These are phyloP conservation scores for Xerocomellus amylosporus DNA, from an alignment of 768 basidiomycete species.

Conservation along the genomic window DNA sequence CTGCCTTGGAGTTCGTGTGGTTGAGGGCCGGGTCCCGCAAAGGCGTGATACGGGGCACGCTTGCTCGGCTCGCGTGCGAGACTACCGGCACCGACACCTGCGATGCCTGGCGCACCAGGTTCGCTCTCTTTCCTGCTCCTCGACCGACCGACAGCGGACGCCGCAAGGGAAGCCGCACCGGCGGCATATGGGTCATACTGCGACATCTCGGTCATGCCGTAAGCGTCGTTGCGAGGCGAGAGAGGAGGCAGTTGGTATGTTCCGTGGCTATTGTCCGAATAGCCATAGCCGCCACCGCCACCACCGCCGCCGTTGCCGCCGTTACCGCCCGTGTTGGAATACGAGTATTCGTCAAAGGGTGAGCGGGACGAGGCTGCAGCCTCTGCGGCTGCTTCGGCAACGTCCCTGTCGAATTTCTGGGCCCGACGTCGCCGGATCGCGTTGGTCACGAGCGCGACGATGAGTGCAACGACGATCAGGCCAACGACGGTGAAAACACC, in stretches of 20 bases:
- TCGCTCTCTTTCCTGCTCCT: conserved; percentile 31
- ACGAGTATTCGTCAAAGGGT: conserved; percentile 49
- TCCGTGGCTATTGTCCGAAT: conserved; percentile 56
- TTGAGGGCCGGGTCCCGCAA: conserved; percentile 32
- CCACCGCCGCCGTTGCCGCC: conserved; percentile 19
- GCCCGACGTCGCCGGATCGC: conserved; percentile 62
- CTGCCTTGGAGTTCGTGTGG: conserved; percentile 16
- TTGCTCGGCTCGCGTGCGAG: conserved; percentile 29
- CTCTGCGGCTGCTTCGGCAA: conserved; percentile 66
- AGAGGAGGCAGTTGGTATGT: conserved; percentile 51
- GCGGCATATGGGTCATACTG: conserved; percentile 38
- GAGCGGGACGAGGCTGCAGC: conserved; percentile 52
- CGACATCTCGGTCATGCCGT: conserved; percentile 50
- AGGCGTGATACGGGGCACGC: conserved; percentile 38
- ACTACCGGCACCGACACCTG: conserved; percentile 35
- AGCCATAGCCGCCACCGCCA: conserved; percentile 31
- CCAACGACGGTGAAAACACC: conserved; percentile 72
- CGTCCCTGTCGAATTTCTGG: conserved; percentile 65
- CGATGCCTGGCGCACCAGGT: conserved; percentile 40
- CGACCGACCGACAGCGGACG: conserved; percentile 19
- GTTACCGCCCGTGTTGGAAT: conserved; percentile 23
- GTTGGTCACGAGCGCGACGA: conserved; percentile 49
- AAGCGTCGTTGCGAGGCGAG: conserved; percentile 39
- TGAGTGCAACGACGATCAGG: conserved; percentile 50
- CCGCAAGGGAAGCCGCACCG: conserved; percentile 20